Conservation (phyloP, 1,284 basidiomycete genomes). For the Megacollybia platyphylla region DNA sequence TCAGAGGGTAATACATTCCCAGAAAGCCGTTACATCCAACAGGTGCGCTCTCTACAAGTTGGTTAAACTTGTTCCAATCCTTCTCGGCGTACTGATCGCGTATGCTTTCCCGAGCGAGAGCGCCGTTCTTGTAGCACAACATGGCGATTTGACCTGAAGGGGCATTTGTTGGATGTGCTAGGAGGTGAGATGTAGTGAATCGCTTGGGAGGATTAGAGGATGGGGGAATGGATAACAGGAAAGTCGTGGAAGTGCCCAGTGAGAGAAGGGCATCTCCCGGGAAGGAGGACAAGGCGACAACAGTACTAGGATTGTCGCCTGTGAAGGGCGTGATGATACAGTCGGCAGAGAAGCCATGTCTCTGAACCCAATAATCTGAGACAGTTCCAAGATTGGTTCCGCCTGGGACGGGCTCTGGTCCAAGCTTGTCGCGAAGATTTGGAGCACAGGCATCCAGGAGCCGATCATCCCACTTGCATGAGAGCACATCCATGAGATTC, state of each 20-base stretch:
- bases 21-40: constrained; percentile 50
- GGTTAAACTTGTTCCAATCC: constrained; percentile 67
- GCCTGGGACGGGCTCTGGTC: constrained; percentile 68
- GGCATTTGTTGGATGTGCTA: constrained; percentile 51
- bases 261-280: constrained; percentile 83
- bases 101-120: constrained; percentile 70
- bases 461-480: constrained; percentile 56
- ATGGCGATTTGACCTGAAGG: constrained; percentile 56
- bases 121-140: constrained; percentile 81
- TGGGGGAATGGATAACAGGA: constrained; percentile 66
- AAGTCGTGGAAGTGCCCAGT: constrained; percentile 86
- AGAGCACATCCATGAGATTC: constrained; percentile 72
- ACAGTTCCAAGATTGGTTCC: constrained; percentile 57
- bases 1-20: constrained; percentile 68
- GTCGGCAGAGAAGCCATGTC: constrained; percentile 69
- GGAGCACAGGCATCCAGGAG: constrained; percentile 50
- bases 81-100: constrained; percentile 53
- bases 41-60: constrained; percentile 42
- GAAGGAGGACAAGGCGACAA: constrained; percentile 58
- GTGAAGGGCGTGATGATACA: constrained; percentile 81
- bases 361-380: constrained; percentile 57
- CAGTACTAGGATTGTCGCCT: constrained; percentile 86
- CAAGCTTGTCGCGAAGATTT: constrained; percentile 62
- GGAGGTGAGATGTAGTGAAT: constrained; percentile 65
- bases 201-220: constrained; percentile 45